Evolutionary conservation across 352 stramenopile genomes (phyloP), one percentile per base, ranked within the genome.

Genomic region (Pythium guiyangense): DNA sequence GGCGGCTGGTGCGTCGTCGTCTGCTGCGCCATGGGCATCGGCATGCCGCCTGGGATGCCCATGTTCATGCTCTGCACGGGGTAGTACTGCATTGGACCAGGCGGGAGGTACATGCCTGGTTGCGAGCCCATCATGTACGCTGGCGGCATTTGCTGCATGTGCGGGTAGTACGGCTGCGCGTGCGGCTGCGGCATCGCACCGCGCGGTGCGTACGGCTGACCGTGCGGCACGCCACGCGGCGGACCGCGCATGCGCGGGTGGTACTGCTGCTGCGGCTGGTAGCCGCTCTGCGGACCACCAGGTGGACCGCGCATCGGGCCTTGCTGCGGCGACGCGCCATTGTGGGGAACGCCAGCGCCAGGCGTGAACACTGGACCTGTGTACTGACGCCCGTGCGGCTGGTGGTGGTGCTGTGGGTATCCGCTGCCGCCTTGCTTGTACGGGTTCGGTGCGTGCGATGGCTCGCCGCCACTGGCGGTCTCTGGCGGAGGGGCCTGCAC

Each of bases 121-220:
- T 83, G 75, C 9, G 52, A 48, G 25, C 62, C 59, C 63, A 85
- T 77, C 71, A 86, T 81, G 53, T 83, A 86, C 6, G 60, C 60
- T 4, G 70, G 68, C 2, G 64, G 66, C 37, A 81, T 75, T 39
- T 77, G 69, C 64, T 73, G 68, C 55, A 76, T 69, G 26, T 70
- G 68, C 44, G 64, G 65, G 54, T 80, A 85, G 55, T 74, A 85
- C 39, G 70, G 61, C 51, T 78, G 74, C 26, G 50, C 61, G 17
- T 58, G 60, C 35, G 40, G 69, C 35, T 58, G 73, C 64, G 54
- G 52, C 61, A 84, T 77, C n/a, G 45, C 61, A 15, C 74, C 68
- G 40, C 73, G 59, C 31, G 69, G 70, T 22, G 76, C 60, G 48
- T 69, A 77, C 46, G 77, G 67, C 42, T 81, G 73, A 15, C 63